Evolutionary conservation across 2,329 filamentous ascomycete genomes (phyloP).

Genomic region (Colletotrichum lupini): DNA sequence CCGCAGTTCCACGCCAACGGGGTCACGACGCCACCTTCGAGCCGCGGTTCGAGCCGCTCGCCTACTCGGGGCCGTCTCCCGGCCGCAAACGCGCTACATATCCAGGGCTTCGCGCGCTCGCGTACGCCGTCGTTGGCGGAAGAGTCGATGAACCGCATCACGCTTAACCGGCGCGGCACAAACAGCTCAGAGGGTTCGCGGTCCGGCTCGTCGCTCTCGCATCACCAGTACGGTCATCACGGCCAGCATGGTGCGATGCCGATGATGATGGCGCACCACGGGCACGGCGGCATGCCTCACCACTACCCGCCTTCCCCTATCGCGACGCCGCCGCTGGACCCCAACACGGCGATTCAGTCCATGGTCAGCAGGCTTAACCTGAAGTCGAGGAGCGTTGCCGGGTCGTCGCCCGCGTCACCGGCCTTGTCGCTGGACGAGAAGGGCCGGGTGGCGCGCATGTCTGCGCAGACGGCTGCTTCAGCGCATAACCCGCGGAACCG

Average conservation of each 20-base stretch:
- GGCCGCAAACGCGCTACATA: not conserved
- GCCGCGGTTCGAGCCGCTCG: slow-evolving; percentile 45
- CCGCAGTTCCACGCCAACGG: slow-evolving; percentile 36
- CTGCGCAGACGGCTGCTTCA: slow-evolving; percentile 9
- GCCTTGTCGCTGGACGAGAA: slow-evolving; percentile 35
- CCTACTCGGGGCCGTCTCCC: slow-evolving; percentile 35
- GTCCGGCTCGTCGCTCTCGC: slow-evolving; percentile 4
- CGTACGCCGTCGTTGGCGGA: slow-evolving; percentile 29
- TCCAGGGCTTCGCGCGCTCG: slow-evolving; percentile 36
- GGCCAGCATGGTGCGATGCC: not conserved
- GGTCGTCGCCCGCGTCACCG: slow-evolving; percentile 37
- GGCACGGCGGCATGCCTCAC: not conserved
- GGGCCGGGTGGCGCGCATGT: slow-evolving; percentile 9
- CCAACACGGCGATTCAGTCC: slow-evolving; percentile 42
- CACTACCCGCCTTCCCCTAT: slow-evolving; percentile 38
- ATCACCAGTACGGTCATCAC: not conserved
- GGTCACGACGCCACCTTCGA: slow-evolving; percentile 46
- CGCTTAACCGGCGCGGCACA: slow-evolving; percentile 36
- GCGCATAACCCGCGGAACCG: slow-evolving; percentile 20
- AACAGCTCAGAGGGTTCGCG: slow-evolving; percentile 30
- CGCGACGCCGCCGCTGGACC: slow-evolving; percentile 42
- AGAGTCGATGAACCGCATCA: slow-evolving; percentile 24
- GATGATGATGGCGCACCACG: slow-evolving; percentile 19
- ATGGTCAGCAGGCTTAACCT: slow-evolving; percentile 49
- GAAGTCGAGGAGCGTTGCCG: slow-evolving; percentile 39